phyloP scores from a whole-genome alignment of 148 eudicot species.

The Nepenthes gracilis region DNA sequence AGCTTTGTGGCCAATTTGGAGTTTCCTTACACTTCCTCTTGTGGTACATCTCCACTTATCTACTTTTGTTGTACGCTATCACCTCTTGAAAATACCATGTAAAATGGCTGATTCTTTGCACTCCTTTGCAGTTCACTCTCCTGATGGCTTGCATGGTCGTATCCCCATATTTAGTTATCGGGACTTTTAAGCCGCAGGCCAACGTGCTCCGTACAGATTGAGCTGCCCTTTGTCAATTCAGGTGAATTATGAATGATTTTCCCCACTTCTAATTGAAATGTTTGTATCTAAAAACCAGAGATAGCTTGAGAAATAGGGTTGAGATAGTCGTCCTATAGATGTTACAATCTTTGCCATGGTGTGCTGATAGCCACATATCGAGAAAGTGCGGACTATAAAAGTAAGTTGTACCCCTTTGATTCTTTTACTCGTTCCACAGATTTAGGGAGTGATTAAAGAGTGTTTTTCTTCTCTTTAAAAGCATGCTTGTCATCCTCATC shows the following conservation, averaged over 20 bases:
- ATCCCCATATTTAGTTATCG: conserved; percentile 44
- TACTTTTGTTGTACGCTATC: neutral
- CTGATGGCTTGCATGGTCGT: conserved; percentile 83
- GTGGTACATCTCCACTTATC: conserved; percentile 22
- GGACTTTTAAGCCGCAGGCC: conserved; percentile 35
- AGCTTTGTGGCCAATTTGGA: conserved; percentile 60
- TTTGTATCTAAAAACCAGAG: conserved; percentile 1
- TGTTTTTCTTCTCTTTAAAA: too few species aligned
- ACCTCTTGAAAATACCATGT: neutral
- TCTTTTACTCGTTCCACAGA: too few species aligned
- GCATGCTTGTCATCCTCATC: too few species aligned
- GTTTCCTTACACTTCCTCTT: conserved; percentile 39
- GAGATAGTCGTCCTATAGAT: too few species aligned
- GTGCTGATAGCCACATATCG: too few species aligned
- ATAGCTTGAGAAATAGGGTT: too few species aligned
- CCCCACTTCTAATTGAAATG: conserved; percentile 9
- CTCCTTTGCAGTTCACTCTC: conserved; percentile 62
- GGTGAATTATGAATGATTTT: conserved; percentile 1
- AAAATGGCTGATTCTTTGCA: neutral
- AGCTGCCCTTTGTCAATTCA: conserved; percentile 5
- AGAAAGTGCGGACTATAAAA: too few species aligned
- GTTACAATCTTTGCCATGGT: too few species aligned
- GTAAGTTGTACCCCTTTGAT: too few species aligned
- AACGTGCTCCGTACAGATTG: conserved; percentile 57
- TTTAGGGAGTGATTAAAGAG: too few species aligned